These are phyloP conservation scores for Pinus tabuliformis DNA, from an alignment of 75 land plant species.

Conservation along the genomic window DNA sequence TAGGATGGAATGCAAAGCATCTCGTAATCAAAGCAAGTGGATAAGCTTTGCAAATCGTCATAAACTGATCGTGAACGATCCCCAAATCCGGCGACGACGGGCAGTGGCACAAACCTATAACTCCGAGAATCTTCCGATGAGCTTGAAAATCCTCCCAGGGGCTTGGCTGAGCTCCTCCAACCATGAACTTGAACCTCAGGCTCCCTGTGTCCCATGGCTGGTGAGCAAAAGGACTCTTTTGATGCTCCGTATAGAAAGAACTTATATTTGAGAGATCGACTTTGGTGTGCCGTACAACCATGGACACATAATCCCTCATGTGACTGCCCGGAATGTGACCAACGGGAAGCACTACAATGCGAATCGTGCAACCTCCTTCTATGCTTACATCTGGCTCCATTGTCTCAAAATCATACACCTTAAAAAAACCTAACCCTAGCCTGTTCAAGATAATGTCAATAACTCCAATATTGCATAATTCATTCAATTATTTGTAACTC, in stretches of 20 bases:
- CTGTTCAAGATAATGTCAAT: no score
- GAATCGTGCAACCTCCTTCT: constrained; percentile 75
- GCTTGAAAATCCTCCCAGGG: constrained; percentile 99
- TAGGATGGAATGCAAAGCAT: constrained; percentile 86
- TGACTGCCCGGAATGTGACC: constrained; percentile 59
- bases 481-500: no score
- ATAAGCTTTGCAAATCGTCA: constrained; percentile 56
- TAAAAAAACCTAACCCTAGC: no score
- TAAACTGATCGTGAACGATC: constrained; percentile 54
- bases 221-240: constrained; percentile 88
- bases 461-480: no score
- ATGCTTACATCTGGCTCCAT: constrained; percentile 98
- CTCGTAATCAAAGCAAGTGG: constrained; percentile 73
- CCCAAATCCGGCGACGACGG: constrained; percentile 78
- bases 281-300: constrained; percentile 57
- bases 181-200: constrained; percentile 72
- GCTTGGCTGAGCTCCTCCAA: constrained; percentile 69
- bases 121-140: constrained; percentile 75
- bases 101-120: constrained; percentile 88
- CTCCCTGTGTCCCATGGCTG: constrained; percentile 91
- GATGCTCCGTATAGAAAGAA: constrained; percentile 91
- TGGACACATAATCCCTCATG: constrained; percentile 64
- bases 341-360: constrained; percentile 82
- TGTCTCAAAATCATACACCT: background rate
- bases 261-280: constrained; percentile 67